Evolutionary conservation across 129 eudicot genomes (phyloP).

Genomic region (Saussurea involucrata): DNA sequence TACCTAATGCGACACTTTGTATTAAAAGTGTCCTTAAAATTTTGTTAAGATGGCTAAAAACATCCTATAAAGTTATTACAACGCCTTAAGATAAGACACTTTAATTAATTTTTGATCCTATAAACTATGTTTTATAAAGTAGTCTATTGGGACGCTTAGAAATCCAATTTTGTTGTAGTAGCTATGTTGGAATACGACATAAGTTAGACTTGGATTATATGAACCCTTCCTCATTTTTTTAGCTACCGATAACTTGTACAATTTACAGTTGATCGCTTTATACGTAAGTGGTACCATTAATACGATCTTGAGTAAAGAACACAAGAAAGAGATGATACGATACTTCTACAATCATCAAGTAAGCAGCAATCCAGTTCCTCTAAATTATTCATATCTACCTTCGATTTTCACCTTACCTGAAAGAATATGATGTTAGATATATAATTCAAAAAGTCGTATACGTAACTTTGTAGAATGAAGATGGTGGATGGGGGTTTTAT

Average conservation of each 20-base stretch:
- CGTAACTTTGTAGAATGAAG: conserved; percentile 19
- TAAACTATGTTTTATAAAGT: too few relatives aligned
- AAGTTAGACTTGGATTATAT: background rate
- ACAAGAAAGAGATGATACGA: conserved; percentile 13
- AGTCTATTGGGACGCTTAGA: too few relatives aligned
- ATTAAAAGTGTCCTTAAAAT: too few relatives aligned
- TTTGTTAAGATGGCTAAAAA: too few relatives aligned
- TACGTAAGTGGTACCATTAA: conserved; percentile 7
- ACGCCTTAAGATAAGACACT: too few relatives aligned
- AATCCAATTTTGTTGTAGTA: too few relatives aligned
- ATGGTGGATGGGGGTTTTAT: conserved; percentile 41
- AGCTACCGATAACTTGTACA: background rate
- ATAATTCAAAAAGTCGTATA: background rate
- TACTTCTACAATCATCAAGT: conserved; percentile 20
- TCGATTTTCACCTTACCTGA: background rate
- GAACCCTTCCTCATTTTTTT: background rate
- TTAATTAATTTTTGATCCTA: too few relatives aligned
- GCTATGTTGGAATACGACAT: background rate
- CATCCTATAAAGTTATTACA: too few relatives aligned
- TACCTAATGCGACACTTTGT: too few relatives aligned
- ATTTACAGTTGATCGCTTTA: conserved; percentile 5
- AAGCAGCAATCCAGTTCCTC: background rate
- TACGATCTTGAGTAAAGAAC: background rate
- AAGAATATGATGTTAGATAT: background rate
- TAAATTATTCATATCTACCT: background rate